Evolutionary conservation across 108 stramenopile genomes (phyloP).

Genomic region (Pseudonitzschia pungens): DNA sequence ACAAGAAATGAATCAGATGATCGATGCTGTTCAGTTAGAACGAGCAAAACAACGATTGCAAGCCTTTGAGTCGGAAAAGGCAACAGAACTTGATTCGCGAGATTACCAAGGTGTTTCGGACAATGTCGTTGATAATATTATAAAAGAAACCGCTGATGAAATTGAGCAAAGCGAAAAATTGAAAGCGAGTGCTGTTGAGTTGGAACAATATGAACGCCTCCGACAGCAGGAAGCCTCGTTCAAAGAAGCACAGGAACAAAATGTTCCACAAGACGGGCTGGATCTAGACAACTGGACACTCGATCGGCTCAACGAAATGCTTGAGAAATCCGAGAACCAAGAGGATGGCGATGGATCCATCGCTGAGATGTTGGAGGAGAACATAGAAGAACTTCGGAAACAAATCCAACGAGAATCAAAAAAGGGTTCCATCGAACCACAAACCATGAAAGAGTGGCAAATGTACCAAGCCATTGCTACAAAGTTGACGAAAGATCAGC

Average conservation of each 20-base stretch:
- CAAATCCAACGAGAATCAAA: constrained; percentile 52
- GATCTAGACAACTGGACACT: constrained; percentile 48
- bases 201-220: constrained; percentile 26
- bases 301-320: constrained; percentile 42
- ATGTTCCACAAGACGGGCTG: background rate
- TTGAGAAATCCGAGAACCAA: constrained; percentile 25
- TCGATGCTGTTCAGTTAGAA: constrained; percentile 24
- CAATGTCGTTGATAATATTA: constrained; percentile 20
- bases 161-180: constrained; percentile 26
- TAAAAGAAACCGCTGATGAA: constrained; percentile 41
- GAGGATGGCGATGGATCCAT: constrained; percentile 26
- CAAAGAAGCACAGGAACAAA: constrained; percentile 1
- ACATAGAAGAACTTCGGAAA: constrained; percentile 52
- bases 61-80: constrained; percentile 26
- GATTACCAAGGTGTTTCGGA: constrained; percentile 16
- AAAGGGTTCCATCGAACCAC: constrained; percentile 43
- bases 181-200: constrained; percentile 24
- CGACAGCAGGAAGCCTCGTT: constrained; percentile 20
- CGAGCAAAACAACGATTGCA: constrained; percentile 33
- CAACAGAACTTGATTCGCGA: constrained; percentile 14
- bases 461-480: constrained; percentile 54
- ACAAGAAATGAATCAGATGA: constrained; percentile 46
- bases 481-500: constrained; percentile 16
- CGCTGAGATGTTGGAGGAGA: constrained; percentile 49
- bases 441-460: constrained; percentile 60